phyloP scores from a whole-genome alignment of 768 basidiomycete species.

The Lactarius trivialis region DNA sequence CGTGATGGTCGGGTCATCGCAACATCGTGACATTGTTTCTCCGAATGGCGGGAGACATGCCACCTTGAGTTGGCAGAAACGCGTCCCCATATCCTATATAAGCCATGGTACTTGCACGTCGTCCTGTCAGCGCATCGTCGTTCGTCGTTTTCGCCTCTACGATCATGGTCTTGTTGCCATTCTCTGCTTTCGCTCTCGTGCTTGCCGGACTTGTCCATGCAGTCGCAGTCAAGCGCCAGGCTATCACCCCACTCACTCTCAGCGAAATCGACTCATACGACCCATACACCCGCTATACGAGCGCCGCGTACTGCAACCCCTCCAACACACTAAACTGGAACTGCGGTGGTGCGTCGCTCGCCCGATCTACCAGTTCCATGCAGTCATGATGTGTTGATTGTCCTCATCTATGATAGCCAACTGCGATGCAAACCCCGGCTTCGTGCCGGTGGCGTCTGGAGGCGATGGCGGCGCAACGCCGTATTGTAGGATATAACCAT shows the following conservation, averaged over 20 bases:
- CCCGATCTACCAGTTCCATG: too few species aligned
- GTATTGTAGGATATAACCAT: constrained; percentile 32
- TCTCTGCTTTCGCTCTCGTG: background rate
- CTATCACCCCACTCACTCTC: constrained; percentile 25
- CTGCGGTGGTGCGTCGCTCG: constrained; percentile 28
- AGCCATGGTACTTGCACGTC: too few species aligned
- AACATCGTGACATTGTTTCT: too few species aligned
- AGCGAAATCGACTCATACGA: constrained; percentile 28
- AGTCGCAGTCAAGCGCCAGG: constrained; percentile 7
- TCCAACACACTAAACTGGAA: constrained; percentile 27
- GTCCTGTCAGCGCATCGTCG: too few species aligned
- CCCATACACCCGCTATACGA: constrained; percentile 30
- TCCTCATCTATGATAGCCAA: constrained; percentile 32
- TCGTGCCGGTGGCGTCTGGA: constrained; percentile 42
- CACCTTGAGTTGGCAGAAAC: too few species aligned
- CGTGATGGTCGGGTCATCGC: too few species aligned
- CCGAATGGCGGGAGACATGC: too few species aligned
- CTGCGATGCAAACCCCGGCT: constrained; percentile 42
- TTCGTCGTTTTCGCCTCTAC: too few species aligned
- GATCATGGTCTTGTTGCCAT: background rate
- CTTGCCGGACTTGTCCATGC: background rate
- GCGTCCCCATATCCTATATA: background rate
- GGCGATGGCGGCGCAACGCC: constrained; percentile 39
- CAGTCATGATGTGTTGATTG: background rate
- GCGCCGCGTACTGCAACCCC: constrained; percentile 30